These are phyloP conservation scores for Urtica urens DNA, from an alignment of 306 rosid species.

Conservation along the genomic window DNA sequence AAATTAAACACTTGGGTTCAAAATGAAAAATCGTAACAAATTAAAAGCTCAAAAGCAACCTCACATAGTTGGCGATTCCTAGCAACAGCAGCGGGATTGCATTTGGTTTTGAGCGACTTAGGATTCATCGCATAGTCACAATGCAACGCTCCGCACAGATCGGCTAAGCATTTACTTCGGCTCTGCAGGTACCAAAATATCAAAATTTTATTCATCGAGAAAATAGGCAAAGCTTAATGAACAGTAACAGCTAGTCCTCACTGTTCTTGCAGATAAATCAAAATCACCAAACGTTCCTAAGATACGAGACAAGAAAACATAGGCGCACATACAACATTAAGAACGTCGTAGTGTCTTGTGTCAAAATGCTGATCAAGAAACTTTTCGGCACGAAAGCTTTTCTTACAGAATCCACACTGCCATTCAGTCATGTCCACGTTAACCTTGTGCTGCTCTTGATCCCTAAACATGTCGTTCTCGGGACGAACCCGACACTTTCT, in stretches of 20 bases:
- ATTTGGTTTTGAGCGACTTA: constrained; percentile 57
- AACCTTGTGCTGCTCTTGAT: constrained; percentile 86
- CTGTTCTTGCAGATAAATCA: background rate
- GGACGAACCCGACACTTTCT: constrained; percentile 69
- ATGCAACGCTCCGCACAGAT: constrained; percentile 89
- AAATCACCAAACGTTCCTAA: constrained; percentile 16
- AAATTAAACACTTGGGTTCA: no score
- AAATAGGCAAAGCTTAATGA: background rate
- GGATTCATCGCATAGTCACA: constrained; percentile 53
- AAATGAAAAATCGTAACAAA: no score
- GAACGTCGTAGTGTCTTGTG: constrained; percentile 78
- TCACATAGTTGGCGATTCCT: constrained; percentile 82
- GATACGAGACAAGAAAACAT: constrained; percentile 18
- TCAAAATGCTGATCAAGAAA: constrained; percentile 94
- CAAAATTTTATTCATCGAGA: background rate
- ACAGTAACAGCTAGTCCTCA: background rate
- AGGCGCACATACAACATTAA: constrained; percentile 58
- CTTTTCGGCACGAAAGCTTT: constrained; percentile 77
- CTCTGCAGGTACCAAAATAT: constrained; percentile 43
- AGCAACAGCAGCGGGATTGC: constrained; percentile 72
- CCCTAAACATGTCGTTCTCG: constrained; percentile 64
- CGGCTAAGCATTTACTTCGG: constrained; percentile 81
- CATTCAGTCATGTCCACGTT: constrained; percentile 60
- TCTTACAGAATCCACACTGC: constrained; percentile 93
- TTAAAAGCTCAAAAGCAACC: constrained; percentile 42